Percentiles rank a stretch among this genome's conserved stretches.
These are phyloP conservation scores for Dendrocalamus latiflorus DNA, from an alignment of 202 grass and related monocot species.

Conservation along the genomic window DNA sequence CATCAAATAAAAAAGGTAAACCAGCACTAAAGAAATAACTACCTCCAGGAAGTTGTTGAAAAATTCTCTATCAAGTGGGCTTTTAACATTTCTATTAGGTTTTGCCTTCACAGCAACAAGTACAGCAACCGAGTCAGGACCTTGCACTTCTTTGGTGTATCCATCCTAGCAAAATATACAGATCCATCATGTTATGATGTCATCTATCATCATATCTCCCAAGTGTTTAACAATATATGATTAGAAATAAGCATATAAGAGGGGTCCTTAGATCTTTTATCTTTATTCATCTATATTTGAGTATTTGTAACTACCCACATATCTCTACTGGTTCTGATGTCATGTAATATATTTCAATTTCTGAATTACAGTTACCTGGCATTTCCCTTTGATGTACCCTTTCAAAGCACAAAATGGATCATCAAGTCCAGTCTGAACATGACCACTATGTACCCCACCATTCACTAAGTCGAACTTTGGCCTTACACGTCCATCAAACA, in stretches of 20 bases:
- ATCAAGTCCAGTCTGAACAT: slow-evolving; percentile 58
- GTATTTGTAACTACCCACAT: background rate
- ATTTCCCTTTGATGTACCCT: slow-evolving; percentile 46
- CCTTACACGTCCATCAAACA: slow-evolving; percentile 45
- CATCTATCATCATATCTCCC: background rate
- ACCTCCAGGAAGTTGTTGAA: slow-evolving; percentile 66
- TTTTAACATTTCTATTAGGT: slow-evolving; percentile 46
- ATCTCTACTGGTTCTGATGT: background rate
- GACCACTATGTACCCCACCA: slow-evolving; percentile 63
- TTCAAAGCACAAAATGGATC: slow-evolving; percentile 54
- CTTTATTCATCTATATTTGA: background rate
- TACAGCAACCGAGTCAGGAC: slow-evolving; percentile 44
- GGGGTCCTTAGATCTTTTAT: background rate
- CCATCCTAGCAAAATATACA: slow-evolving; percentile 55
- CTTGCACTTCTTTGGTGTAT: slow-evolving; percentile 69
- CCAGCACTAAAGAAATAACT: background rate
- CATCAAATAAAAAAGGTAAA: slow-evolving; percentile 3
- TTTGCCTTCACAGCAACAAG: slow-evolving; percentile 67
- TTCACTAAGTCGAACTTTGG: slow-evolving; percentile 48
- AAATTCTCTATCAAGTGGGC: slow-evolving; percentile 49
- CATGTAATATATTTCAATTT: background rate
- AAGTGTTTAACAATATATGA: background rate
- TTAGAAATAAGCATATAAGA: background rate
- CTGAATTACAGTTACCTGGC: slow-evolving; percentile 42
- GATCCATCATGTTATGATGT: background rate